Base-by-base conservation (phyloP, 2,329 filamentous ascomycete species). In the Xylariaceae sp. region DNA sequence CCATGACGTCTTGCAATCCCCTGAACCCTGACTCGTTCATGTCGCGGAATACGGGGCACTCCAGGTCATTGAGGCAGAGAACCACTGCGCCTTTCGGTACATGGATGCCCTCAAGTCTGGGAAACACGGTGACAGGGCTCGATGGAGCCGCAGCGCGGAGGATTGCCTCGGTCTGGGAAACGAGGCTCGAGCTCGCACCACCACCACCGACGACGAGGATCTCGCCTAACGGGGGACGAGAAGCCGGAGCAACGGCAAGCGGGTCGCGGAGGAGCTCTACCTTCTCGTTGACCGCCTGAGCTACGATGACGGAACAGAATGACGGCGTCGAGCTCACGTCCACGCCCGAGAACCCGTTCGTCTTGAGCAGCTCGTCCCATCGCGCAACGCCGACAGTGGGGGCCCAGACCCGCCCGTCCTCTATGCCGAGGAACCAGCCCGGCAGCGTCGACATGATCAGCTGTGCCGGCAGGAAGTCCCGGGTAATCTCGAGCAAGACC, bases 251-350 rank as follows among this genome's bases (percentile, higher is more conserved):
- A 15, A 29, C 26, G n/a, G 31, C 11, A 23, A 38, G 36, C 9
- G 33, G 37, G 11, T 36, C 29, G 11, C 36, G 32, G 12, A 39
- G 37, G 14, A 19, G 8, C 23, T 26, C 16, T 13, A 36, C 17
- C 4, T 23, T 36, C 14, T 36, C 29, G 17, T 36, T 26, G 23
- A 31, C 18, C 3, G 37, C 37, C 17, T 39, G 37, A 12, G 29
- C n/a, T 3, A 36, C 21, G 21, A 39, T 39, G 23, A 39, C 37
- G 18, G 29, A 33, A 26, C 26, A 35, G 28, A 35, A 35, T 3
- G 28, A 35, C n/a, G n/a, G n/a, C n/a, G n/a, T n/a, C n/a, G n/a
- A n/a, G n/a, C n/a, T n/a, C n/a, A n/a, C n/a, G n/a, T n/a, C n/a
- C n/a, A n/a, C n/a, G n/a, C n/a, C n/a, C n/a, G 31, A 38, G 27